Percentiles rank a stretch among this genome's conserved stretches.
phyloP scores from a whole-genome alignment of 2,329 filamentous ascomycete genomes.

The Calonectria ilicicola region DNA sequence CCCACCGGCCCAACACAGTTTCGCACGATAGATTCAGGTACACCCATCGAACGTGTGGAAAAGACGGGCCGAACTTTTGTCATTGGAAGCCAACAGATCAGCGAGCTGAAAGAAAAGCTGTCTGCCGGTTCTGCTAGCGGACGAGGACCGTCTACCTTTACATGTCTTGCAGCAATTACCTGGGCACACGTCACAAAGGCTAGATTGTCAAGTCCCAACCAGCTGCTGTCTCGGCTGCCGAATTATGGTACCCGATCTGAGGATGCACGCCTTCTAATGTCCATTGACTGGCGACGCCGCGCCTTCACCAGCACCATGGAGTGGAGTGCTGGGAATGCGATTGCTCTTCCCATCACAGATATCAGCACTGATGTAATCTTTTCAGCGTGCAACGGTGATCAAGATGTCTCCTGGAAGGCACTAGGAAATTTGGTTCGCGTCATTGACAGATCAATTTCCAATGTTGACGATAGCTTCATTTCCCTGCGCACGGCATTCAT shows the following conservation, averaged over 20 bases:
- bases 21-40: neutral
- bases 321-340: neutral
- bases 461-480: neutral
- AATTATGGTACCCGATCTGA: neutral
- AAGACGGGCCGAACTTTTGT: neutral
- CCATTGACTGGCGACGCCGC: neutral
- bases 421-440: neutral
- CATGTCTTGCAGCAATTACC: neutral
- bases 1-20: neutral
- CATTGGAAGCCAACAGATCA: neutral
- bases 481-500: neutral
- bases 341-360: neutral
- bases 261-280: neutral
- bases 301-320: conserved; percentile 4
- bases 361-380: neutral
- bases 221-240: neutral
- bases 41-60: neutral
- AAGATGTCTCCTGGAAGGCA: neutral
- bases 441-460: neutral
- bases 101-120: neutral
- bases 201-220: neutral
- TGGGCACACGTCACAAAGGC: conserved; percentile 9
- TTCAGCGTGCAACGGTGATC: neutral
- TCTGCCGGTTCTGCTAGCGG: neutral
- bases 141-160: neutral